These are phyloP conservation scores for Rosa lucieae DNA, from an alignment of 306 rosid species.

Conservation along the genomic window DNA sequence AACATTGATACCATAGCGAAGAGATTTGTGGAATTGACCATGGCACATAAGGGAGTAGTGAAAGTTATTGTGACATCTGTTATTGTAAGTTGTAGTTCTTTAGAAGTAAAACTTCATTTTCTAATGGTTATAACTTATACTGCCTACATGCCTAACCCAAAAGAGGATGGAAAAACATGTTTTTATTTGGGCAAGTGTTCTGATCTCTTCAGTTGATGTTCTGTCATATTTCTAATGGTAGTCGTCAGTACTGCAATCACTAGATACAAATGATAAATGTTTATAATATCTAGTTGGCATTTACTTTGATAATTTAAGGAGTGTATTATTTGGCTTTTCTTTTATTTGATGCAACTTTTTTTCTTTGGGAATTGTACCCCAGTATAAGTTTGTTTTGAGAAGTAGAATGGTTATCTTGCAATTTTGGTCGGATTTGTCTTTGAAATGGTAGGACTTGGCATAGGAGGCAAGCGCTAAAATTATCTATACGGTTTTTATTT, in stretches of 20 bases:
- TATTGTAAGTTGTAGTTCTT: conserved; percentile 55
- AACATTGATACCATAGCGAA: conserved; percentile 61
- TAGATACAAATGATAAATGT: neutral
- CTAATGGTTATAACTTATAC: neutral
- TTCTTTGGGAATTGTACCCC: neutral
- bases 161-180: neutral
- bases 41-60: conserved; percentile 92
- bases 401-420: neutral
- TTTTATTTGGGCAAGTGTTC: neutral
- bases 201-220: neutral
- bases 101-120: neutral
- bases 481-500: neutral
- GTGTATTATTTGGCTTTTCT: neutral
- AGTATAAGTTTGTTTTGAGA: neutral
- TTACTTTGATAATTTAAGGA: neutral
- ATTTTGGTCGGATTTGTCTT: neutral
- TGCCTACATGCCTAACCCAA: neutral
- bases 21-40: conserved; percentile 73
- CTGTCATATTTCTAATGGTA: neutral
- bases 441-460: neutral
- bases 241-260: neutral
- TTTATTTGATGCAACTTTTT: neutral
- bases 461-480: neutral
- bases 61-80: conserved; percentile 81
- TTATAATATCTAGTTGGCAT: neutral